Base-by-base conservation (phyloP, 2,329 filamentous ascomycete species). In the Trichoderma sp. region DNA sequence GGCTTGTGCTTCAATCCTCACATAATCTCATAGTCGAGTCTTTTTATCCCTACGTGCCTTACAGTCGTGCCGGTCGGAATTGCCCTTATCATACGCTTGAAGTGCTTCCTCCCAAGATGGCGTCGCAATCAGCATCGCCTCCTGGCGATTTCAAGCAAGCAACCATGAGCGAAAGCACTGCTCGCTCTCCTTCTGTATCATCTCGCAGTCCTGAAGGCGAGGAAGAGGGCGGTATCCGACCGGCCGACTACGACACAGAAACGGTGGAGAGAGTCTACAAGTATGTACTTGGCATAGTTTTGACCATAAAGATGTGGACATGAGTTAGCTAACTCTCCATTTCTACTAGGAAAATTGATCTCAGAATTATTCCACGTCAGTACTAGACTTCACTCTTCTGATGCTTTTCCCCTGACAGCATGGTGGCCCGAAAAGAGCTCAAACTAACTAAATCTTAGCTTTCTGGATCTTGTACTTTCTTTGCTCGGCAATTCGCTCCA, bases 381-480 rank as follows among this genome's bases (percentile, higher is more conserved):
- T 78, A 35, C 18, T 6, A 18, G 31, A 4, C 6, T 6, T 8
- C 16, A 14, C 16, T 27, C 8, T n/a, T 16, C 11, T 78, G 79
- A 14, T 63, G n/a, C 16, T 16, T n/a, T 14, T 29, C 5, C 12
- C 3, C 14, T 11, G 12, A 16, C 16, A 14, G 11, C 21, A 24
- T 2, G 3, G 27, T 3, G 6, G 9, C 45, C 14, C 79, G 16
- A 11, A 5, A 21, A 38, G 11, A 8, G 8, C 2, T 53, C n/a
- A 24, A 3, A 24, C 75, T 75, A 60, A 76, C 38, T 3, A 3
- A 3, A 6, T 2, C 24, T 16, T 77, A 89, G 94, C 95, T 35
- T 96, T 98, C 84, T 98, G 95, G 95, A 84, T 93, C 18, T 89
- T 98, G 18, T 98, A 98, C 86, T 98, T 98, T 82, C 89, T 98